phyloP scores from a whole-genome alignment of 208 protist species.

The Vickermania spadyakhi region DNA sequence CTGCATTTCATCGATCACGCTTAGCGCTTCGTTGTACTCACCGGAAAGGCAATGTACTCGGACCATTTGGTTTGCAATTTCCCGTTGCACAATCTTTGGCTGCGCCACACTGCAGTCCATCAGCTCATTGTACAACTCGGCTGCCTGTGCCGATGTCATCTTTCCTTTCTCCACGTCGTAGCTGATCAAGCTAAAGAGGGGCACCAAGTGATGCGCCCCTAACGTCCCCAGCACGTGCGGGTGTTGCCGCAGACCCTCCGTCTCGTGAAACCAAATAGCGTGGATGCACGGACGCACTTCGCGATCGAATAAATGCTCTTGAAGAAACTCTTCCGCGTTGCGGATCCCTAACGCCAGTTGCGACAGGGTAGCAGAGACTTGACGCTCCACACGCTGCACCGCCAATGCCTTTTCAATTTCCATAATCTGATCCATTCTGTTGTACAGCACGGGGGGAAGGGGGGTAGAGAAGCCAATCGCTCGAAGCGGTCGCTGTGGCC shows the following conservation, averaged over 20 bases:
- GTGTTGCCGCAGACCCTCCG: slow-evolving; percentile 46
- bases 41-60: slow-evolving; percentile 72
- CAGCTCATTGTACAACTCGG: slow-evolving; percentile 81
- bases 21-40: slow-evolving; percentile 61
- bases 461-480: slow-evolving; percentile 52
- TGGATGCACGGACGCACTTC: slow-evolving; percentile 76
- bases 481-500: slow-evolving; percentile 47
- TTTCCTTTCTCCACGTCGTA: slow-evolving; percentile 82
- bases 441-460: slow-evolving; percentile 73
- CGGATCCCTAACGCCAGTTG: slow-evolving; percentile 75
- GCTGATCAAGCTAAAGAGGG: slow-evolving; percentile 75
- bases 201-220: slow-evolving; percentile 81
- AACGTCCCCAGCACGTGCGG: slow-evolving; percentile 73
- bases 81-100: slow-evolving; percentile 81
- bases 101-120: slow-evolving; percentile 85
- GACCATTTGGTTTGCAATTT: slow-evolving; percentile 86
- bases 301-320: slow-evolving; percentile 67
- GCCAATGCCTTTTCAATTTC: slow-evolving; percentile 81
- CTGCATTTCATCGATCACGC: slow-evolving; percentile 75
- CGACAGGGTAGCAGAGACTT: slow-evolving; percentile 76
- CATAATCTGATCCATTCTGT: slow-evolving; percentile 76
- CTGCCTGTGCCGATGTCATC: slow-evolving; percentile 66
- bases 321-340: slow-evolving; percentile 81
- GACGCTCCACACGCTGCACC: slow-evolving; percentile 70
- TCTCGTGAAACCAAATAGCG: slow-evolving; percentile 82